Evolutionary conservation across 148 eudicot species (phyloP).

Genomic region (Talinum fruticosum): DNA sequence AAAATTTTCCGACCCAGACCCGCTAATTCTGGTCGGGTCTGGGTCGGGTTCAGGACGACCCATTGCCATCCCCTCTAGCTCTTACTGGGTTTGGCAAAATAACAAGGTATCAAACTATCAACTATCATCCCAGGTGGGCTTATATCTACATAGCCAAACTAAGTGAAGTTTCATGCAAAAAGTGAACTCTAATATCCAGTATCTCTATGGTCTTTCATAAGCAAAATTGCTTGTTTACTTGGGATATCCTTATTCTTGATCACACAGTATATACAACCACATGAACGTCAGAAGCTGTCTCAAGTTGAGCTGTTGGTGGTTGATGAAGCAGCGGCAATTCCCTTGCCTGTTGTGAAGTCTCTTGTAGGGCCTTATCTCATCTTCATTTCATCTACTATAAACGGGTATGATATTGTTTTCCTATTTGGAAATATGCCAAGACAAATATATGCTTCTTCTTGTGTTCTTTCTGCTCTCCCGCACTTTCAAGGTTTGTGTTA

Average conservation of each 20-base stretch:
- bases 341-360: slow-evolving; percentile 83
- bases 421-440: background rate
- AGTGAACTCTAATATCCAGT: background rate
- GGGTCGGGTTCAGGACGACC: too few relatives aligned
- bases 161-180: background rate
- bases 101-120: background rate
- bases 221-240: background rate
- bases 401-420: slow-evolving; percentile 53
- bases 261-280: slow-evolving; percentile 88
- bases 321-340: slow-evolving; percentile 99
- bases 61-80: too few relatives aligned
- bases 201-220: background rate
- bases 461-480: background rate
- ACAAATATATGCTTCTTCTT: background rate
- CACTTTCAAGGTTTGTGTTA: background rate
- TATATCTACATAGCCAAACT: background rate
- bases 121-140: background rate
- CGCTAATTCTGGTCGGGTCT: too few relatives aligned
- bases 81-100: background rate
- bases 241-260: slow-evolving; percentile 16
- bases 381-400: slow-evolving; percentile 92
- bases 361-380: slow-evolving; percentile 92
- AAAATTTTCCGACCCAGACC: too few relatives aligned
- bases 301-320: slow-evolving; percentile 92
- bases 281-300: slow-evolving; percentile 81